Conservation (phyloP, 2,329 filamentous ascomycete species). For the Penicillium polonicum region DNA sequence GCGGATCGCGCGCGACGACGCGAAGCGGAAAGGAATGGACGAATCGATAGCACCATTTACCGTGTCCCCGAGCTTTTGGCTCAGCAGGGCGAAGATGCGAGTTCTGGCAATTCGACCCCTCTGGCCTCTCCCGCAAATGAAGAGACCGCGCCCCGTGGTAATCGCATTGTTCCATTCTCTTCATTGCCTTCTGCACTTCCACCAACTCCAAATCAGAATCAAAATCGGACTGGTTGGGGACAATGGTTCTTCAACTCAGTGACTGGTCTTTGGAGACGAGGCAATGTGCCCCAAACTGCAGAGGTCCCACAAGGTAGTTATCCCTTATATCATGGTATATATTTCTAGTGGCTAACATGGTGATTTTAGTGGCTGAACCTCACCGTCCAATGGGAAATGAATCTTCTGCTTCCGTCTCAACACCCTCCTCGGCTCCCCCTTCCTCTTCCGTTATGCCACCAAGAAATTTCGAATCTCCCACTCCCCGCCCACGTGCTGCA, state of each 20-base stretch:
- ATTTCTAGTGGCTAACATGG: neutral
- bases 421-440: neutral
- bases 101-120: neutral
- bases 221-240: constrained; percentile 1
- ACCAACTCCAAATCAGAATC: neutral
- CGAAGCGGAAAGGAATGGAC: constrained; percentile 30
- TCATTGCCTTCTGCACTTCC: constrained; percentile 4
- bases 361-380: neutral
- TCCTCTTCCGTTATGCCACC: neutral
- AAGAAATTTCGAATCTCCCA: neutral
- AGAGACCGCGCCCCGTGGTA: neutral
- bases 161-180: neutral
- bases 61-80: constrained; percentile 34
- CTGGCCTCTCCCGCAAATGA: neutral
- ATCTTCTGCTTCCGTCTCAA: neutral
- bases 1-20: constrained; percentile 33
- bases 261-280: constrained; percentile 17
- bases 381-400: neutral
- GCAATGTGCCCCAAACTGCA: constrained; percentile 3
- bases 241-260: constrained; percentile 20
- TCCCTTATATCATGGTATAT: neutral
- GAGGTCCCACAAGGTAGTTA: neutral
- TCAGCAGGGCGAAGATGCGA: constrained; percentile 30
- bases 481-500: neutral
- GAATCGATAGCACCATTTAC: constrained; percentile 36